phyloP scores from a whole-genome alignment of 345 rosid species.

The Acer campestre region DNA sequence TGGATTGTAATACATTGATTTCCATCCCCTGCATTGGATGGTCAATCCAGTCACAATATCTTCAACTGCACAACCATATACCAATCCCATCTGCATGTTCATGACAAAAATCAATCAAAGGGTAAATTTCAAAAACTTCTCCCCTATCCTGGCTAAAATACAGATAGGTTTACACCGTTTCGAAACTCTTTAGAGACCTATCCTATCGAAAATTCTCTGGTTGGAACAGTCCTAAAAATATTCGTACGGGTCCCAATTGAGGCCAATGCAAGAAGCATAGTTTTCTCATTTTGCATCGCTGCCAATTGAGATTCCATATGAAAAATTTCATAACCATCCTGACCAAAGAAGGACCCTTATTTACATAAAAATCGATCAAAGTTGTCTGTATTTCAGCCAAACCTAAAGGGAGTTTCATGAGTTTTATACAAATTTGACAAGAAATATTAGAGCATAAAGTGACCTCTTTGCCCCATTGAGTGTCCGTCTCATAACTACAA shows the following conservation, averaged over 20 bases:
- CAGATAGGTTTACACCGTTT: neutral
- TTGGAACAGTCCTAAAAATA: no score
- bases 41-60: conserved; percentile 44
- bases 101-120: conserved; percentile 27
- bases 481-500: conserved; percentile 35
- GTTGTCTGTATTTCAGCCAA: neutral
- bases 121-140: conserved; percentile 38
- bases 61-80: conserved; percentile 42
- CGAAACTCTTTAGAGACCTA: no score
- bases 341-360: no score
- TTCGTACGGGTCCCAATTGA: no score
- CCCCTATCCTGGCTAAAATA: conserved; percentile 18
- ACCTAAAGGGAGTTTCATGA: neutral
- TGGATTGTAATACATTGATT: conserved; percentile 37
- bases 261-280: no score
- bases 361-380: no score
- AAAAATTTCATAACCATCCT: no score
- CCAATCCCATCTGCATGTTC: conserved; percentile 42
- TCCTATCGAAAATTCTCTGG: no score
- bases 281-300: no score
- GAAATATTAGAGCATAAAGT: neutral
- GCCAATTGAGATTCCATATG: no score
- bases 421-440: neutral
- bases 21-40: conserved; percentile 44
- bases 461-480: conserved; percentile 60